Conservation (phyloP, 306 rosid species). For the Malus sylvestris region DNA sequence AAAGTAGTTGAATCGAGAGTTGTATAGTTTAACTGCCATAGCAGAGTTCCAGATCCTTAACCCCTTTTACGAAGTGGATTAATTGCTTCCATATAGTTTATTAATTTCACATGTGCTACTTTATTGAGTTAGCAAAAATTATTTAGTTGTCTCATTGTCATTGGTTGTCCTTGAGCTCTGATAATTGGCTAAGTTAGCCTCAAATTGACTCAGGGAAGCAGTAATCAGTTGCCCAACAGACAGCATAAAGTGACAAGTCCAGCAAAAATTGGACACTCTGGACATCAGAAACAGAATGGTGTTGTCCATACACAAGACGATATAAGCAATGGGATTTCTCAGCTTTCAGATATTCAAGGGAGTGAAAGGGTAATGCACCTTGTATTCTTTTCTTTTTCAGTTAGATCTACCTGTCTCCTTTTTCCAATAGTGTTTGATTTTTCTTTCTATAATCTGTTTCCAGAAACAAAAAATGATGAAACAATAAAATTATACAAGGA, state of each 20-base stretch:
- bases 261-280: slow-evolving; percentile 41
- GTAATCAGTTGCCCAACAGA: slow-evolving; percentile 51
- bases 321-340: slow-evolving; percentile 51
- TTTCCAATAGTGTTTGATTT: neutral
- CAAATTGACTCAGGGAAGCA: slow-evolving; percentile 52
- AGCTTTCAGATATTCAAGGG: slow-evolving; percentile 42
- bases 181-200: neutral
- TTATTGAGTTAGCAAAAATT: neutral
- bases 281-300: slow-evolving; percentile 36
- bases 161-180: neutral
- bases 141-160: neutral
- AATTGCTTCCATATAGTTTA: neutral
- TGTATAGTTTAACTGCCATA: neutral
- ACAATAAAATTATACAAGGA: neutral
- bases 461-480: neutral
- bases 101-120: neutral
- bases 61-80: neutral
- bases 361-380: slow-evolving; percentile 52
- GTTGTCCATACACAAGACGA: slow-evolving; percentile 30
- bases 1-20: neutral
- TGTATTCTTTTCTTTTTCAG: slow-evolving; percentile 22
- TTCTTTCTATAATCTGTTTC: neutral
- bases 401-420: neutral
- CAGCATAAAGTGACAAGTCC: slow-evolving; percentile 48
- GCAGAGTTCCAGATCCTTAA: neutral